Percentiles rank a stretch among this genome's conserved stretches.
Conservation (phyloP, 768 basidiomycete genomes). For the Tricholoma hemisulphureum region DNA sequence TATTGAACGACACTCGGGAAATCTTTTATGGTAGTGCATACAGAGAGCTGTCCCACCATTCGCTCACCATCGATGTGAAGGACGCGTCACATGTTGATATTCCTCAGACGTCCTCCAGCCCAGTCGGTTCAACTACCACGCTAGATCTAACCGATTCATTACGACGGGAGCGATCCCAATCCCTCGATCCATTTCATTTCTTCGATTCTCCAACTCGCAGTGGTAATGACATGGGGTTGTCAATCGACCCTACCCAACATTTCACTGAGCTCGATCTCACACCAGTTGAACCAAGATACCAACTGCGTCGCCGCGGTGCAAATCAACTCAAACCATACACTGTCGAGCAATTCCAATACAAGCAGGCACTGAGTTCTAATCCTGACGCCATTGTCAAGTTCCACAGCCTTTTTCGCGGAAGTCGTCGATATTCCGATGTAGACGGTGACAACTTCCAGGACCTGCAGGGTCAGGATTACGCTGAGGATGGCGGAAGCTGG, state of each 20-base stretch:
- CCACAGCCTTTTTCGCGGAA: constrained; percentile 31
- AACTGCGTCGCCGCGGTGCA: constrained; percentile 52
- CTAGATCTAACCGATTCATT: constrained; percentile 1
- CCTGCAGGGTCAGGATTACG: constrained; percentile 22
- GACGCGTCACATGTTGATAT: not conserved
- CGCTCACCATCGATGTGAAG: constrained; percentile 1
- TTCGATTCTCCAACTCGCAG: not conserved
- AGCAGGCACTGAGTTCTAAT: constrained; percentile 44
- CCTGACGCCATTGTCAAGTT: constrained; percentile 70
- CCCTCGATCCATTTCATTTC: constrained; percentile 14
- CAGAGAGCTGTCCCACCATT: not conserved
- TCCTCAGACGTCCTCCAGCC: not conserved
- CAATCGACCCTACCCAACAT: not conserved
- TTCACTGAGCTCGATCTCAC: not conserved
- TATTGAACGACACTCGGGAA: not conserved
- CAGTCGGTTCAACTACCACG: constrained; percentile 19
- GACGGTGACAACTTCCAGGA: constrained; percentile 32
- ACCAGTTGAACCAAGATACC: constrained; percentile 39
- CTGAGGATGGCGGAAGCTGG: constrained; percentile 17
- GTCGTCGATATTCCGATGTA: constrained; percentile 24
- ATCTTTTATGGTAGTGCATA: not conserved
- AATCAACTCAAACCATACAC: constrained; percentile 64
- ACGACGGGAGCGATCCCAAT: constrained; percentile 10
- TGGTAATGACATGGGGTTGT: not conserved
- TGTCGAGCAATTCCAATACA: constrained; percentile 53